Percentiles rank a stretch among this genome's conserved stretches.
phyloP scores from a whole-genome alignment of 2,329 filamentous ascomycete genomes.

The Fonsecaea monophora region DNA sequence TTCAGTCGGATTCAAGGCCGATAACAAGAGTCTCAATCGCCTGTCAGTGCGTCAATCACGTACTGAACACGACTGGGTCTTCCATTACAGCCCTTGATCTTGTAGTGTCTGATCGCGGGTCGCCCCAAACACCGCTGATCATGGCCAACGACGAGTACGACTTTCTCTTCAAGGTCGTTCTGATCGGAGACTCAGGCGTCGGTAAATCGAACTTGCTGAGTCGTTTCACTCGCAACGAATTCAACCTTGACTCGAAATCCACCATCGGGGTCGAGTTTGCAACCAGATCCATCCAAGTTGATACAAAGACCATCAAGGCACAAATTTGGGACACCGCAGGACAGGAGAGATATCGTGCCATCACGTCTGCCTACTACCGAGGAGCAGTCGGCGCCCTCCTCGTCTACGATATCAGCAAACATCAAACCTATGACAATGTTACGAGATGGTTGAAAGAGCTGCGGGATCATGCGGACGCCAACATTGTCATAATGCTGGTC shows the following conservation, averaged over 20 bases:
- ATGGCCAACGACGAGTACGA: slow-evolving; percentile 95
- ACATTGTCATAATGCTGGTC: slow-evolving; percentile 99
- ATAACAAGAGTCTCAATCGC: neutral
- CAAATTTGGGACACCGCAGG: slow-evolving; percentile 99
- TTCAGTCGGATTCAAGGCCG: neutral
- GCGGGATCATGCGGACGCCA: slow-evolving; percentile 95
- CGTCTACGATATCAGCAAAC: slow-evolving; percentile 99
- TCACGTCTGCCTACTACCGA: slow-evolving; percentile 98
- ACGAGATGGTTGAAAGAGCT: slow-evolving; percentile 99
- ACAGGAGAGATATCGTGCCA: slow-evolving; percentile 98
- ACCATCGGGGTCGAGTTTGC: slow-evolving; percentile 99
- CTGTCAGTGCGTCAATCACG: neutral
- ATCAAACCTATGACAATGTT: slow-evolving; percentile 99
- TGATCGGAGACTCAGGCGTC: slow-evolving; percentile 99
- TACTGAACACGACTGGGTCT: neutral
- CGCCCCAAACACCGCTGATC: slow-evolving; percentile 1
- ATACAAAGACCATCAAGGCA: slow-evolving; percentile 99
- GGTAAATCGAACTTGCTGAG: slow-evolving; percentile 99
- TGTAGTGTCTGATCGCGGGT: slow-evolving; percentile 3
- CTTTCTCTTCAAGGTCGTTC: slow-evolving; percentile 99
- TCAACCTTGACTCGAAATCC: slow-evolving; percentile 99
- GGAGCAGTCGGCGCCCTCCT: slow-evolving; percentile 96
- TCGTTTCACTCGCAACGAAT: slow-evolving; percentile 99
- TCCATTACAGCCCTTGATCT: slow-evolving; percentile 10
- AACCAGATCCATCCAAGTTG: slow-evolving; percentile 97